These are phyloP conservation scores for Cladosporium sp. DNA, from an alignment of 2,329 filamentous ascomycete species.

Conservation along the genomic window DNA sequence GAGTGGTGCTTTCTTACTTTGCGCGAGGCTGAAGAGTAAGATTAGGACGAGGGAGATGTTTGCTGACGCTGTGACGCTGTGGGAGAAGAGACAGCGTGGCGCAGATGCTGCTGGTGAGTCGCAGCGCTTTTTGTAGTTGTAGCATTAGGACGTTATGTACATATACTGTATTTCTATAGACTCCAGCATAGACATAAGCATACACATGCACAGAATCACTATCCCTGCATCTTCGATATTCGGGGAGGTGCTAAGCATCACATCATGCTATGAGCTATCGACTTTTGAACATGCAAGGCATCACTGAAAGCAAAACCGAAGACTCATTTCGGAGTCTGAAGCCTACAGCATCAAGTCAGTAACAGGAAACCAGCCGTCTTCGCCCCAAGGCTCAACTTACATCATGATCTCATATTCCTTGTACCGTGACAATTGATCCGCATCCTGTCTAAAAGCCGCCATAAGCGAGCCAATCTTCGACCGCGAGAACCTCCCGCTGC, in stretches of 20 bases:
- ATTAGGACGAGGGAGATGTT: slow-evolving; percentile 83
- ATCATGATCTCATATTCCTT: slow-evolving; percentile 64
- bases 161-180: neutral
- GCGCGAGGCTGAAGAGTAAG: slow-evolving; percentile 76
- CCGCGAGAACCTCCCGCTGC: slow-evolving; percentile 41
- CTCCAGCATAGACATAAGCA: too few species aligned
- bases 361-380: too few species aligned
- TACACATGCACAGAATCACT: neutral
- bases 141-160: neutral
- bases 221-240: neutral
- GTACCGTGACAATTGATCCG: slow-evolving; percentile 64
- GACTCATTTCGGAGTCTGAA: neutral
- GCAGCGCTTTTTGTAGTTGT: slow-evolving; percentile 5
- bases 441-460: slow-evolving; percentile 68
- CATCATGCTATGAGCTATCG: too few species aligned
- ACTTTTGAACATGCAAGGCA: neutral
- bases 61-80: slow-evolving; percentile 47
- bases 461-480: slow-evolving; percentile 50
- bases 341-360: neutral
- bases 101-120: neutral
- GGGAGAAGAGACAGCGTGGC: slow-evolving; percentile 21
- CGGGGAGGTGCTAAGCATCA: too few species aligned
- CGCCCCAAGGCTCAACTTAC: slow-evolving; percentile 15
- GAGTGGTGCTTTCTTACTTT: slow-evolving; percentile 90
- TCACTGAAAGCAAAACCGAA: neutral